Conservation (phyloP, 805 yeast genomes). For the Sungouiella blattae region DNA sequence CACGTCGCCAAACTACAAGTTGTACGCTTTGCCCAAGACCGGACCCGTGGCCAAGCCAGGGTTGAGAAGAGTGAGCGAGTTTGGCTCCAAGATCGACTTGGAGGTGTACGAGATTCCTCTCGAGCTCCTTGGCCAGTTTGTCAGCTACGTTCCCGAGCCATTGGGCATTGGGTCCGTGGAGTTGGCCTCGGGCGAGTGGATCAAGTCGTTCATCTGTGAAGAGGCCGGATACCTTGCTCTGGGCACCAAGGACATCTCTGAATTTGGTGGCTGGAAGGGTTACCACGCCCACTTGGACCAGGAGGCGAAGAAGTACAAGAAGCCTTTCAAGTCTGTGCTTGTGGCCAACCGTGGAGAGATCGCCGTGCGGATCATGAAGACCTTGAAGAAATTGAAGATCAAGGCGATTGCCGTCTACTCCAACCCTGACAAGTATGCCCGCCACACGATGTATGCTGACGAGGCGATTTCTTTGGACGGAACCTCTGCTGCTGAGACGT, state of each 20-base stretch:
- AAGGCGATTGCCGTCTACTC: slow-evolving; percentile 85
- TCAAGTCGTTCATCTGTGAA: slow-evolving; percentile 93
- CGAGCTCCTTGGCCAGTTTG: slow-evolving; percentile 76
- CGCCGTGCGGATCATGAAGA: slow-evolving; percentile 89
- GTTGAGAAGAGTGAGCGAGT: slow-evolving; percentile 57
- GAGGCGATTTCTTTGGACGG: slow-evolving; percentile 78
- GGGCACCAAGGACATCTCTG: slow-evolving; percentile 79
- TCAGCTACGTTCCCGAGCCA: slow-evolving; percentile 89
- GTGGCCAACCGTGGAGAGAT: slow-evolving; percentile 98
- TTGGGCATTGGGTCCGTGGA: slow-evolving; percentile 93
- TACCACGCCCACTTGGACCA: slow-evolving; percentile 44
- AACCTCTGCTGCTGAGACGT: slow-evolving; percentile 83
- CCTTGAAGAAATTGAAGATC: slow-evolving; percentile 77
- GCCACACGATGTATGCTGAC: slow-evolving; percentile 83
- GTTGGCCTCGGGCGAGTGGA: slow-evolving; percentile 74
- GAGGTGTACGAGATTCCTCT: slow-evolving; percentile 84
- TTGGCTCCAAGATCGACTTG: slow-evolving; percentile 61
- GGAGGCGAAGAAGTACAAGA: slow-evolving; percentile 26
- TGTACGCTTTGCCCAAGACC: slow-evolving; percentile 76
- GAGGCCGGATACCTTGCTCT: slow-evolving; percentile 73
- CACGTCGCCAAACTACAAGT: slow-evolving; percentile 67
- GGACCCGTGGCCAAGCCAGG: slow-evolving; percentile 93
- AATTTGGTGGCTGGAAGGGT: slow-evolving; percentile 82
- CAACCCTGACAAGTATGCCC: slow-evolving; percentile 83
- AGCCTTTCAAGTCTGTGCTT: slow-evolving; percentile 78